Conservation (phyloP, 306 rosid genomes). For the Betula pendula region DNA sequence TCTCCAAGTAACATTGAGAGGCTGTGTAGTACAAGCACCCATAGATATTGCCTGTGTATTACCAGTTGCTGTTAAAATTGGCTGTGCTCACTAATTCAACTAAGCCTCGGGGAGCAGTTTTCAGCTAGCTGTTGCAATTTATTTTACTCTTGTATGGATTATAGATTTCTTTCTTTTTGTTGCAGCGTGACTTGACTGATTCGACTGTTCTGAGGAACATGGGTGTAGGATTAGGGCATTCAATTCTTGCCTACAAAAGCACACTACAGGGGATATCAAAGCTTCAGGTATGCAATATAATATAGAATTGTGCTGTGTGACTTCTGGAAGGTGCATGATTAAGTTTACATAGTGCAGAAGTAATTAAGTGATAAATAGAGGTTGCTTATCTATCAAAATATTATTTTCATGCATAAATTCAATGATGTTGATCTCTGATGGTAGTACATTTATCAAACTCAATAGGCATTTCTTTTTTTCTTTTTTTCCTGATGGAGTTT, state of each 20-base stretch:
- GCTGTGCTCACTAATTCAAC: not conserved
- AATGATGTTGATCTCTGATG: not conserved
- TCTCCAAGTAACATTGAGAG: constrained; percentile 8
- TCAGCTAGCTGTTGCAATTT: constrained; percentile 1
- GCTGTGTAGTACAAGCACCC: not conserved
- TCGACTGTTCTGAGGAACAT: constrained; percentile 90
- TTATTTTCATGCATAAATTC: not conserved
- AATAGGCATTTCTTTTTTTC: not conserved
- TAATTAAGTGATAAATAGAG: not conserved
- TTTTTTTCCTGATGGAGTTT: not conserved
- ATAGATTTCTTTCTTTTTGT: not conserved
- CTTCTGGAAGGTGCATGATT: constrained; percentile 9
- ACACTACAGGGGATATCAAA: constrained; percentile 78
- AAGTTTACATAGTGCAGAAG: not conserved
- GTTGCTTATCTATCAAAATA: not conserved
- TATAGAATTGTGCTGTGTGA: not conserved
- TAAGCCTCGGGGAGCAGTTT: constrained; percentile 1
- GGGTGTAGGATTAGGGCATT: constrained; percentile 87
- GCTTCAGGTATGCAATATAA: constrained; percentile 69
- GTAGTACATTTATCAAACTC: not conserved
- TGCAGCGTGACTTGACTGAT: constrained; percentile 89
- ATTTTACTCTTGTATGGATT: constrained; percentile 13
- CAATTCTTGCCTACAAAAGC: constrained; percentile 86
- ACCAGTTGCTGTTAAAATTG: not conserved
- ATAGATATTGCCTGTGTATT: not conserved